phyloP scores from a whole-genome alignment of 345 rosid genomes.

The Eucalyptus dawsonii region DNA sequence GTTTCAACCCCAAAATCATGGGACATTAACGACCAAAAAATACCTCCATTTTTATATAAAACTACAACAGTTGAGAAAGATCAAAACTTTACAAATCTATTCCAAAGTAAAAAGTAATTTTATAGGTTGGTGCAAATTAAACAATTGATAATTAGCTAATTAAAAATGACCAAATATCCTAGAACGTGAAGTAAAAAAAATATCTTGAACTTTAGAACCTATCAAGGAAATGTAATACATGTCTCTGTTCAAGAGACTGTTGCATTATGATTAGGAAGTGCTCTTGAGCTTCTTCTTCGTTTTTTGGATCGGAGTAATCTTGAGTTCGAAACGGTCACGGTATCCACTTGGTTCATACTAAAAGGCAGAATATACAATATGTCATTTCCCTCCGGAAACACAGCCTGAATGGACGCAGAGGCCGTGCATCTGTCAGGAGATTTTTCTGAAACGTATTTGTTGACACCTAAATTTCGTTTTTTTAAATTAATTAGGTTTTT shows the following conservation, averaged over 20 bases:
- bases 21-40: not conserved
- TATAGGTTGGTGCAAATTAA: not conserved
- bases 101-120: too few species aligned
- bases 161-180: not conserved
- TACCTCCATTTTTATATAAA: not conserved
- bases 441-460: not conserved
- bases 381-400: not conserved
- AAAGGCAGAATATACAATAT: not conserved
- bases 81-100: too few species aligned
- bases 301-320: too few species aligned
- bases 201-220: not conserved
- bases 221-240: not conserved
- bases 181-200: too few species aligned
- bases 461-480: too few species aligned
- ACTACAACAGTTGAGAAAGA: not conserved
- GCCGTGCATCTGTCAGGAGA: not conserved
- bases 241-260: not conserved
- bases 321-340: not conserved
- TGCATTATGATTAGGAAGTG: not conserved
- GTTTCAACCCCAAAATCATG: not conserved
- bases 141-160: not conserved
- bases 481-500: too few species aligned
- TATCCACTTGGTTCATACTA: not conserved
- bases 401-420: not conserved
- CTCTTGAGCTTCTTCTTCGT: too few species aligned